Base-by-base conservation (phyloP, 192 early-diverging fungal species). In the Coemansia sp. region DNA sequence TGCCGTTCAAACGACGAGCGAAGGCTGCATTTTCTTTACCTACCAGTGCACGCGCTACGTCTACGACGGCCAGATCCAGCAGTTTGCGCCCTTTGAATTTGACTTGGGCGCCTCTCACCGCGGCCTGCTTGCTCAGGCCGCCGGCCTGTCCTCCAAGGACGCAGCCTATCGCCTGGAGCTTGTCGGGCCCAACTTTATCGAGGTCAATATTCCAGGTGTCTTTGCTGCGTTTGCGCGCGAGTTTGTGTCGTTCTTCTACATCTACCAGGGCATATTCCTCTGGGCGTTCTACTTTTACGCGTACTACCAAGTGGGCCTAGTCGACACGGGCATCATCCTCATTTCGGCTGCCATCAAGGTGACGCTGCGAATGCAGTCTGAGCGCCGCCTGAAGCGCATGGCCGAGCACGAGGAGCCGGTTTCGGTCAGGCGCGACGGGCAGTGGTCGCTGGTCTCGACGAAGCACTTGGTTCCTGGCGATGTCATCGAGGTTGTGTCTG, bases 11-110 rank as follows among this genome's bases (percentile, higher is more conserved):
- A 40, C 43, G n/a, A 82, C 83, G 1, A 62, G 68, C 36, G 64
- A 68, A 25, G 83, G 76, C 6, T 76, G 77, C 12, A 73, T 76
- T 17, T 93, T 87, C 66, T 89, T 93, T 60, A 90, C 88, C 63
- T 89, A 86, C 62, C 84, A 89, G 67, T 92, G 88, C 74, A 86
- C 89, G 41, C 87, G 91, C 29, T 93, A 91, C 64, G 85, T 93
- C 10, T 88, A 79, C 54, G 84, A 91, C 58, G 64, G 79, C 10
- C 62, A 71, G 14, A 58, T 67, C 19, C 64, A 49, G 11, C 47
- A 62, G 24, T 93, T 87, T 67, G 84, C 80, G 31, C 88, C 88
- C 9, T 88, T 70, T 70, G 56, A 67, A 59, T 87, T 86, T 66
- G 65, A 83, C 37, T 64, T 92, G 38, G 90, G 89, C 3, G 56